Conservation (phyloP, 139 green algal genomes). For the Picocystis salinarum region DNA sequence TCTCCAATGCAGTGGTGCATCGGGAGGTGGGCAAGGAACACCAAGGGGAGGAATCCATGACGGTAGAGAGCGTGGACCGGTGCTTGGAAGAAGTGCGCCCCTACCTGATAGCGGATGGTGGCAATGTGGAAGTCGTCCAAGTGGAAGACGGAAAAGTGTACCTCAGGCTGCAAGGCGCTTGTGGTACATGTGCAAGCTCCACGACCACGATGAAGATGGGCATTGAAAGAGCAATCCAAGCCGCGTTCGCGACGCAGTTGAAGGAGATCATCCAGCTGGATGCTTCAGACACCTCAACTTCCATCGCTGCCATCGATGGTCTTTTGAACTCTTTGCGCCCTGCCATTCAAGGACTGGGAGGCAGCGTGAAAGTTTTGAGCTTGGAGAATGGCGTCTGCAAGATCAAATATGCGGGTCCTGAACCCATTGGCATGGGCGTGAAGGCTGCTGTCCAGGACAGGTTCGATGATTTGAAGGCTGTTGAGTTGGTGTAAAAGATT, state of each 20-base stretch:
- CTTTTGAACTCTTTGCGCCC: not conserved
- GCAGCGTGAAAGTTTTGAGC: not conserved
- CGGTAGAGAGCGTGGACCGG: slow-evolving; percentile 28
- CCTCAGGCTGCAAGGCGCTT: slow-evolving; percentile 51
- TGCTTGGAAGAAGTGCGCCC: slow-evolving; percentile 65
- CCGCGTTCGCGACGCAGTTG: slow-evolving; percentile 22
- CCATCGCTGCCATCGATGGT: no score
- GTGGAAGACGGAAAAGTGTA: slow-evolving; percentile 50
- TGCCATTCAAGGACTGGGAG: not conserved
- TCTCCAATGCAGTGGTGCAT: slow-evolving; percentile 37
- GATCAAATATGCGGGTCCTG: no score
- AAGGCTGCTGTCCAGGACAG: not conserved
- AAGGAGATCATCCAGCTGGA: slow-evolving; percentile 26
- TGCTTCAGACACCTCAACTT: no score
- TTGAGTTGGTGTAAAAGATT: not conserved
- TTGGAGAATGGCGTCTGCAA: not conserved
- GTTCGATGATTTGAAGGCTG: no score
- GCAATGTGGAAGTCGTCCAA: slow-evolving; percentile 69
- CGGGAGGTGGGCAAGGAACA: slow-evolving; percentile 25
- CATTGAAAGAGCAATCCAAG: slow-evolving; percentile 56
- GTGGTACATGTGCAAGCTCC: slow-evolving; percentile 60
- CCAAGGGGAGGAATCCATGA: slow-evolving; percentile 11
- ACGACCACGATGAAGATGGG: slow-evolving; percentile 81
- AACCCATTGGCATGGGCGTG: not conserved
- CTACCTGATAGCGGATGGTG: slow-evolving; percentile 84